These are phyloP conservation scores for Chlorencoelia australis DNA, from an alignment of 2,329 filamentous ascomycete genomes.

Conservation along the genomic window DNA sequence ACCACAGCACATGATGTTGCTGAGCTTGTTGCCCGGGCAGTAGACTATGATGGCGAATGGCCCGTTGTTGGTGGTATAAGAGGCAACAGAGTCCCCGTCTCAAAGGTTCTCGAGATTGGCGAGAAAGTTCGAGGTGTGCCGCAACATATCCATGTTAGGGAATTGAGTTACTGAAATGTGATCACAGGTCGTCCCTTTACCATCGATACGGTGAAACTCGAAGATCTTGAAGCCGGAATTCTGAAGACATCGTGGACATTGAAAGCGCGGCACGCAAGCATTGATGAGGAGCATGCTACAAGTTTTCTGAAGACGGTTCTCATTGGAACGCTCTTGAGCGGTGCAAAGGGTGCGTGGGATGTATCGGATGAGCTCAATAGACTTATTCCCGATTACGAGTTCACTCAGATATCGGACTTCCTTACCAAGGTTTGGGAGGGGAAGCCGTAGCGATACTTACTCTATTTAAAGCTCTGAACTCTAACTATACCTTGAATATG, in stretches of 20 bases:
- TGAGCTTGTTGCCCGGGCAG: conserved; percentile 24
- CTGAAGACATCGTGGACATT: conserved; percentile 34
- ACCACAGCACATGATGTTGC: conserved; percentile 37
- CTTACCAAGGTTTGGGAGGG: conserved; percentile 26
- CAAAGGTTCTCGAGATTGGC: conserved; percentile 30
- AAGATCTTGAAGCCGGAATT: conserved; percentile 37
- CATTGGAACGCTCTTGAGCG: conserved; percentile 33
- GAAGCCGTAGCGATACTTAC: conserved; percentile 21
- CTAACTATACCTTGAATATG: no score
- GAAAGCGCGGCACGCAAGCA: conserved; percentile 22
- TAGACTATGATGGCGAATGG: conserved; percentile 27
- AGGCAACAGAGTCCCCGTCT: conserved; percentile 20
- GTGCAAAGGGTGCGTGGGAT: conserved; percentile 33
- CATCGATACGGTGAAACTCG: conserved; percentile 35
- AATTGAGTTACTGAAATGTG: conserved; percentile 10
- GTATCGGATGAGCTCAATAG: conserved; percentile 35
- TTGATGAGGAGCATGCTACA: conserved; percentile 27
- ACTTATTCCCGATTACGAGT: conserved; percentile 35
- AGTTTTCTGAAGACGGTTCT: conserved; percentile 27
- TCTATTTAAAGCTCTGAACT: no score
- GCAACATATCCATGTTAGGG: background rate
- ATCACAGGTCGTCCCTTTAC: conserved; percentile 28
- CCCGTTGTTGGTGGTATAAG: conserved; percentile 26
- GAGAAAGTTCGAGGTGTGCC: conserved; percentile 32
- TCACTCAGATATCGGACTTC: conserved; percentile 33